Evolutionary conservation across 1,284 basidiomycete genomes (phyloP).

Genomic region (Ganoderma sinense): DNA sequence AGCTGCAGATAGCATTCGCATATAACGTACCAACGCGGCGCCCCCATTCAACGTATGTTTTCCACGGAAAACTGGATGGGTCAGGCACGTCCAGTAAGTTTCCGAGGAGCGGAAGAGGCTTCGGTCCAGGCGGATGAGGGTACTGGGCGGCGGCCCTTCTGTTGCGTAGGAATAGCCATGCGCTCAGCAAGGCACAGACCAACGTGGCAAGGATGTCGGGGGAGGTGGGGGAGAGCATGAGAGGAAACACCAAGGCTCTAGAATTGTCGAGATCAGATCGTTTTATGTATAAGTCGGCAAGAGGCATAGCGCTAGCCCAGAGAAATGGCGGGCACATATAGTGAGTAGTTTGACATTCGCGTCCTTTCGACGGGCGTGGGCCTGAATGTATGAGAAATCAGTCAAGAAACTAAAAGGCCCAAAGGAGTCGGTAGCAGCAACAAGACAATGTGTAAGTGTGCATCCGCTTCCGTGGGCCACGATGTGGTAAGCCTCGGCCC

Average conservation of each 20-base stretch:
- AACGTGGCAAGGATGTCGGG: slow-evolving; percentile 14
- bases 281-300: background rate
- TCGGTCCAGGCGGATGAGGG: slow-evolving; percentile 35
- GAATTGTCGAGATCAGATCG: background rate
- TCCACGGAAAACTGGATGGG: slow-evolving; percentile 26
- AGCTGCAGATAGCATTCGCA: background rate
- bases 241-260: background rate
- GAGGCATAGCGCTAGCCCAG: background rate
- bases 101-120: slow-evolving; percentile 35
- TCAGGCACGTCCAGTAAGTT: slow-evolving; percentile 36
- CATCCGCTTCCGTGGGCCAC: background rate
- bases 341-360: background rate
- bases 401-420: background rate
- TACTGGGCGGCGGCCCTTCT: background rate
- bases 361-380: background rate
- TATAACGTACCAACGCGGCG: slow-evolving; percentile 21
- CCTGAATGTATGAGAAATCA: slow-evolving; percentile 3
- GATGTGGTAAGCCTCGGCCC: background rate
- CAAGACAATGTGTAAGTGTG: background rate
- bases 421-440: background rate
- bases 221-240: slow-evolving; percentile 12
- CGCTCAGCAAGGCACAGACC: slow-evolving; percentile 6
- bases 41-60: slow-evolving; percentile 25
- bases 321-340: background rate
- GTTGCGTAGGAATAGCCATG: slow-evolving; percentile 11